Evolutionary conservation across 129 eudicot species (phyloP).

Genomic region (Flaveria sonorensis): DNA sequence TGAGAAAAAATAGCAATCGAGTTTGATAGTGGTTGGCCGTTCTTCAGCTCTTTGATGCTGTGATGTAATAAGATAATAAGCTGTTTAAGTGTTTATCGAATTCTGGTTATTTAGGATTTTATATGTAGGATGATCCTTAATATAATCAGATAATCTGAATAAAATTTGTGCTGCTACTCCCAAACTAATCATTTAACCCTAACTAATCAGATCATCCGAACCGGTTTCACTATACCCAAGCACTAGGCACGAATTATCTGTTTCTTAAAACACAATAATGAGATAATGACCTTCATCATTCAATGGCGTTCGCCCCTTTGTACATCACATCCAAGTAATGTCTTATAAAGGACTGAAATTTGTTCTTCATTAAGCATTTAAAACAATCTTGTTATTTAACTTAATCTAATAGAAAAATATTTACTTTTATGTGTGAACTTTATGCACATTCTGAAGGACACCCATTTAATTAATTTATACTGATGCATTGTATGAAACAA

Average conservation of each 20-base stretch:
- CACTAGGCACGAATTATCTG: background rate
- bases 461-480: background rate
- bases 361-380: slow-evolving; percentile 7
- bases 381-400: background rate
- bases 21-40: background rate
- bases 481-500: background rate
- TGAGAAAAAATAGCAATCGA: background rate
- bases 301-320: too few species aligned
- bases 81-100: background rate
- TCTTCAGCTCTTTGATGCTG: background rate
- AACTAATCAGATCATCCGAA: background rate
- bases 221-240: background rate
- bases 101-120: background rate
- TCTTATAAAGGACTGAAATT: slow-evolving; percentile 1
- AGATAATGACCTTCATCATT: background rate
- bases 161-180: background rate
- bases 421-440: slow-evolving; percentile 2
- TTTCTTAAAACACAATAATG: background rate
- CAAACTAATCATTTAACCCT: background rate
- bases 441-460: background rate
- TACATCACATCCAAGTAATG: background rate
- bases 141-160: background rate
- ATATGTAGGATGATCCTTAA: background rate
- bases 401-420: background rate
- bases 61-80: background rate